Conservation (phyloP, 768 basidiomycete genomes). For the Pleurotus eryngii region DNA sequence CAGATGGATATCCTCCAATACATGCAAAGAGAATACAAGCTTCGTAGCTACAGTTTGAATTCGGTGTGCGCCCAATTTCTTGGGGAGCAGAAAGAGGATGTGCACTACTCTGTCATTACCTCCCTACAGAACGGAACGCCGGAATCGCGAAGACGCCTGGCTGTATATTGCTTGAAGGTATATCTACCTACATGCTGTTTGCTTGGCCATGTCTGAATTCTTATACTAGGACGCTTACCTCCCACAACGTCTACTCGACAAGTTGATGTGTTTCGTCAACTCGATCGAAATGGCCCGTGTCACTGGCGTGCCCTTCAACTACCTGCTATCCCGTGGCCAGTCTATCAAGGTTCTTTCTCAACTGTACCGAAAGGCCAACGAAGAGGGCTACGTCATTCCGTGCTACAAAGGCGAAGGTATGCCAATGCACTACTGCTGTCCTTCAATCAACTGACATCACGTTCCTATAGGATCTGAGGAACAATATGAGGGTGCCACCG, state of each 20-base stretch:
- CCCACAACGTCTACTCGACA: conserved; percentile 93
- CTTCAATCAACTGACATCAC: neutral
- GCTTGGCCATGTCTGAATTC: neutral
- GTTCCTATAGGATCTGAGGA: conserved; percentile 72
- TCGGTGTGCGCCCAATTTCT: conserved; percentile 97
- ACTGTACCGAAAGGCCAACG: conserved; percentile 88
- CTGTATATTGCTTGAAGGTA: conserved; percentile 98
- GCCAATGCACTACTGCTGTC: neutral
- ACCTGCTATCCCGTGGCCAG: conserved; percentile 87
- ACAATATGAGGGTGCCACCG: conserved; percentile 98
- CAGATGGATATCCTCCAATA: conserved; percentile 96
- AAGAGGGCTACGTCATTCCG: conserved; percentile 88
- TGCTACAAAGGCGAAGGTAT: conserved; percentile 80
- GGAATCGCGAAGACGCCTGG: conserved; percentile 87
- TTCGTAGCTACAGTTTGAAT: conserved; percentile 96
- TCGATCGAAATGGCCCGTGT: conserved; percentile 99
- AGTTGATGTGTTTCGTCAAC: conserved; percentile 98
- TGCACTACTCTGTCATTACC: conserved; percentile 97
- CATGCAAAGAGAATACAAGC: conserved; percentile 98
- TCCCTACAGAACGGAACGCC: conserved; percentile 96
- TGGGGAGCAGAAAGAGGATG: conserved; percentile 98
- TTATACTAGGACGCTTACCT: conserved; percentile 89
- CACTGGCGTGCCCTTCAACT: conserved; percentile 99
- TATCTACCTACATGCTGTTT: neutral
- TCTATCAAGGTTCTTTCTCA: conserved; percentile 99